Evolutionary conservation across 192 early-diverging fungal species (phyloP).

Genomic region (Ambispora gerdemannii): DNA sequence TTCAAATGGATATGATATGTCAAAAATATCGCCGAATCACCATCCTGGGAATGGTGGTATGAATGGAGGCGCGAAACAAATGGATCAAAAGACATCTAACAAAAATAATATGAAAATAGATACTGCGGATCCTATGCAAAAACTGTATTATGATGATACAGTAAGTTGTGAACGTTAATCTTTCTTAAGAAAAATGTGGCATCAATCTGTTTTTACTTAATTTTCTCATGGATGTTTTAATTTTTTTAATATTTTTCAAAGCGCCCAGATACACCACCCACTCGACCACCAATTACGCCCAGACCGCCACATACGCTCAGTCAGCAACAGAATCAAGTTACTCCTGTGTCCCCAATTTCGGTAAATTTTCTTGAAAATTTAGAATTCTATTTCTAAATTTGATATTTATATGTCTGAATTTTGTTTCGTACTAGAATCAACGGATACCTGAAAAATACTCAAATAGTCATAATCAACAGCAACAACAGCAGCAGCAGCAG

Average conservation of each 20-base stretch:
- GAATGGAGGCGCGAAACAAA: not conserved
- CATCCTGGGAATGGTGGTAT: not conserved
- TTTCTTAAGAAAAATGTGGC: no score
- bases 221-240: conserved; percentile 3
- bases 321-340: not conserved
- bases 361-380: conserved; percentile 3
- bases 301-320: conserved; percentile 37
- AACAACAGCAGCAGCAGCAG: not conserved
- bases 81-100: not conserved
- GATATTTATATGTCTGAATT: no score
- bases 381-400: not conserved
- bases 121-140: not conserved
- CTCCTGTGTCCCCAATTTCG: not conserved
- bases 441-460: conserved; percentile 8
- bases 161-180: not conserved
- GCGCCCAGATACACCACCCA: conserved; percentile 32
- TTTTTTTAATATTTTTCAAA: conserved; percentile 16
- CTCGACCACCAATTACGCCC: conserved; percentile 36
- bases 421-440: no score
- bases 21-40: conserved; percentile 22
- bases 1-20: conserved; percentile 39
- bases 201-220: not conserved
- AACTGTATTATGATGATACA: conserved; percentile 20
- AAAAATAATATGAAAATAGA: not conserved
- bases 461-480: not conserved